Evolutionary conservation across 169 alveolate genomes (phyloP), one percentile per base, ranked within the genome.

Genomic region (Plasmodium adleri): DNA sequence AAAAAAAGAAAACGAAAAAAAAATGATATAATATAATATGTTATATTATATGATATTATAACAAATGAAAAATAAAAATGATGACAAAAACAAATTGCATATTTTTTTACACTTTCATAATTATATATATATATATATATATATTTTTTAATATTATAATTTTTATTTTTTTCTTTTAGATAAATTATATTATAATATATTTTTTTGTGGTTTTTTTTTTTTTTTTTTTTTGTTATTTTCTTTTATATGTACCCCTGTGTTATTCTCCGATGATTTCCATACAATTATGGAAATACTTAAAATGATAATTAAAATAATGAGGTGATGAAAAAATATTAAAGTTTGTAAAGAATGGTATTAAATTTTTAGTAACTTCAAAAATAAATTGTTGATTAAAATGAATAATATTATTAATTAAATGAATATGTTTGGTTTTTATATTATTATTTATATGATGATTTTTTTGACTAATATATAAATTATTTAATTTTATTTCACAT

Each of bases 271-370:
- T n/a, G n/a, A 49, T 56, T 56, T 64, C 72, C 7, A 76, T 43
- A 64, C 64, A 13, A 28, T 43, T n/a, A 45, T 52, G 8, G 90
- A 80, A 80, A 71, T 67, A 66, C 9, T 80, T 62, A 56, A 80
- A 80, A 17, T 71, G 83, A 71, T 80, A 80, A 67, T 80, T 58
- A 80, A 80, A 80, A 80, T 80, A 80, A 68, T 80, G 47, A 13
- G 90, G 83, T n/a, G 80, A n/a, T 12, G 90, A 80, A 67, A 80
- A 80, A 66, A 80, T 67, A 45, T 80, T 80, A 59, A 80, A 80
- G 13, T 45, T 12, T 47, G 70, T 52, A 28, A 80, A 80, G 59
- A 66, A 66, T n/a, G 90, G 90, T 67, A 80, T 56, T 68, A 80
- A 15, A 54, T 80, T 80, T 67, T 60, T 80, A 10, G 90, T 80